phyloP scores from a whole-genome alignment of 192 early-diverging fungal species.

The Coemansia sp. region DNA sequence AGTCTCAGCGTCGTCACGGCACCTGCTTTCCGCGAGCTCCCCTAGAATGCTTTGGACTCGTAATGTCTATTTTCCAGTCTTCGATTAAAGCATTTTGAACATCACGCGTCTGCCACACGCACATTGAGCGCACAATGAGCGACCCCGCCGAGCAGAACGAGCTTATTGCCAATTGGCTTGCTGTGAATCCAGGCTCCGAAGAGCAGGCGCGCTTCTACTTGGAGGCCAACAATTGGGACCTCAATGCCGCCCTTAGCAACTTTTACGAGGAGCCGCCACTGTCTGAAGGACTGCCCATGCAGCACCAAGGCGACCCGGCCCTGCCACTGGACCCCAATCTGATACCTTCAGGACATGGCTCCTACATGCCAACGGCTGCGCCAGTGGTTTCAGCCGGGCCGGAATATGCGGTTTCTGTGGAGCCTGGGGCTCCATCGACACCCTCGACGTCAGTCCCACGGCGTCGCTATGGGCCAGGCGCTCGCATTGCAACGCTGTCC shows the following conservation, averaged over 20 bases:
- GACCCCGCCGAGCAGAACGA: slow-evolving; percentile 41
- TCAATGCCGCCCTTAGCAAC: slow-evolving; percentile 63
- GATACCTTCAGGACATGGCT: not conserved
- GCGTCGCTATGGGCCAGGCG: slow-evolving; percentile 40
- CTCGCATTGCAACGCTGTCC: slow-evolving; percentile 49
- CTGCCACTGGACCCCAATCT: slow-evolving; percentile 40
- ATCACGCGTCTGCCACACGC: no score
- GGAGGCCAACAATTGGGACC: slow-evolving; percentile 74
- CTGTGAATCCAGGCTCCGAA: slow-evolving; percentile 52
- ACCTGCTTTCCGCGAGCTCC: no score
- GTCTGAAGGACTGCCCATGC: slow-evolving; percentile 38
- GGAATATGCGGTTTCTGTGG: slow-evolving; percentile 1
- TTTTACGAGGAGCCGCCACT: slow-evolving; percentile 63
- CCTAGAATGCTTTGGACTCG: no score
- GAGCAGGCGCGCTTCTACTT: slow-evolving; percentile 68
- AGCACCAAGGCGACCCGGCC: slow-evolving; percentile 28
- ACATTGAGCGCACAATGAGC: slow-evolving; percentile 11
- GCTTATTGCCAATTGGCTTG: slow-evolving; percentile 59
- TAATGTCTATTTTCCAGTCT: no score
- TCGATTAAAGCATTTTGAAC: no score
- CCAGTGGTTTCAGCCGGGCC: slow-evolving; percentile 38
- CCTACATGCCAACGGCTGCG: slow-evolving; percentile 13
- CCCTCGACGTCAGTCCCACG: slow-evolving; percentile 32
- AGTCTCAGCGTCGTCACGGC: no score
- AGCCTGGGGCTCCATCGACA: not conserved